Base-by-base conservation (phyloP, 345 rosid genomes). In the Brassica carinata region DNA sequence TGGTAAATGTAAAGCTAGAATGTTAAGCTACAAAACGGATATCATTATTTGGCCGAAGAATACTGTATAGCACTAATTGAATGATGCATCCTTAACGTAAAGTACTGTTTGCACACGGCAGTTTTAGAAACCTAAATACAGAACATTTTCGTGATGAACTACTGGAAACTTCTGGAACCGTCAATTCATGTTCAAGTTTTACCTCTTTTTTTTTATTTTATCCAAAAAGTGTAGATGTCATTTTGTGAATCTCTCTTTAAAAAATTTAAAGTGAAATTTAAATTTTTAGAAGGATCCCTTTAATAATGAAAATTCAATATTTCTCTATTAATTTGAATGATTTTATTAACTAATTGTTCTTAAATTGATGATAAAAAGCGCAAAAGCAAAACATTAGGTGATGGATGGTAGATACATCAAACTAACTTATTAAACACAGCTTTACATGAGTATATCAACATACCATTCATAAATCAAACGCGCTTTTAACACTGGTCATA, bases 21-120 rank as follows among this genome's bases (percentile, higher is more conserved):
- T 45, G 53, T 45, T 45, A 45, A 45, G 53, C 61, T 70, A 70
- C 63, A 70, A 70, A 51, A 70, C 9, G 62, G 53, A 70, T 70
- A 45, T 14, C 59, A 45, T 6, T 67, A 6, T 15, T 31, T 64
- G 68, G 0, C 18, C 31, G 23, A 31, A 31, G 18, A 30, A 64
- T 31, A 17, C 19, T 53, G 59, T 53, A n/a, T 15, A n/a, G 18
- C 30, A 67, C 17, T 70, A 29, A 70, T 30, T 51, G 74, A 51
- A 51, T 2, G 61, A 70, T 29, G 63, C 29, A 70, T 51, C 74
- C 63, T 51, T 51, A 53, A 51, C 63, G n/a, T 15, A 33, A 51
- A 67, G 40, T 67, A 51, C 4, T 48, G 30, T 48, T 23, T 40
- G 57, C 27, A 27, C 48, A 69, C 69, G 9, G 73, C 29, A 69